Conservation (phyloP, 257 asterid species). For the Orobanche coerulescens region DNA sequence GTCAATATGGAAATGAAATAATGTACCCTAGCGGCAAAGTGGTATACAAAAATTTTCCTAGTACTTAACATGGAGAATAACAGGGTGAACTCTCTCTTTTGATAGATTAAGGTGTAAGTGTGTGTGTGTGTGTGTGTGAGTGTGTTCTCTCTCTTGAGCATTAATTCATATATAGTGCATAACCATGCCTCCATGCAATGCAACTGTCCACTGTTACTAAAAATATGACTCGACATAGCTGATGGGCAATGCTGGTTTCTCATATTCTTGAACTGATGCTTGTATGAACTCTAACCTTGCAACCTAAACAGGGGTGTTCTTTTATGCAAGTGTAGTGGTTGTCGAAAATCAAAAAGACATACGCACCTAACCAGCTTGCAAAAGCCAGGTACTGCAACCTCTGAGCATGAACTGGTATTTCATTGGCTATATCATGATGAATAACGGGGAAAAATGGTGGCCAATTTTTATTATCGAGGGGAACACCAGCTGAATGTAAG, state of each 20-base stretch:
- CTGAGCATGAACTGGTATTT: constrained; percentile 59
- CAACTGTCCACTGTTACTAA: background rate
- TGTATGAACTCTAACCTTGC: background rate
- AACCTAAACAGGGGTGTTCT: background rate
- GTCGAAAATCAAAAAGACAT: constrained; percentile 3
- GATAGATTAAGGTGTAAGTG: too few relatives aligned
- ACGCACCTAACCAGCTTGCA: constrained; percentile 59
- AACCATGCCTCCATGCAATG: background rate
- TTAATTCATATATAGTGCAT: background rate
- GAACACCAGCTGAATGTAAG: constrained; percentile 38
- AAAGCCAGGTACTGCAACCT: constrained; percentile 57
- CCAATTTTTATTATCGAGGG: constrained; percentile 58
- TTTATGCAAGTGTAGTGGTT: background rate
- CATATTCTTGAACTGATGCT: background rate
- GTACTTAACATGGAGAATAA: background rate
- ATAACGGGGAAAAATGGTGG: constrained; percentile 57
- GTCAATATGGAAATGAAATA: background rate
- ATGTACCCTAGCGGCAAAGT: background rate
- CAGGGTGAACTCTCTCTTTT: background rate
- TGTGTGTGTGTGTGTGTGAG: too few relatives aligned
- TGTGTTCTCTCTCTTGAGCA: background rate
- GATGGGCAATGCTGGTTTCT: background rate
- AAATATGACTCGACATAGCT: background rate
- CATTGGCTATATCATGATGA: constrained; percentile 58
- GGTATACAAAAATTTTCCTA: background rate